Base-by-base conservation (phyloP, 2,329 filamentous ascomycete genomes). In the Epichloe coenophiala region DNA sequence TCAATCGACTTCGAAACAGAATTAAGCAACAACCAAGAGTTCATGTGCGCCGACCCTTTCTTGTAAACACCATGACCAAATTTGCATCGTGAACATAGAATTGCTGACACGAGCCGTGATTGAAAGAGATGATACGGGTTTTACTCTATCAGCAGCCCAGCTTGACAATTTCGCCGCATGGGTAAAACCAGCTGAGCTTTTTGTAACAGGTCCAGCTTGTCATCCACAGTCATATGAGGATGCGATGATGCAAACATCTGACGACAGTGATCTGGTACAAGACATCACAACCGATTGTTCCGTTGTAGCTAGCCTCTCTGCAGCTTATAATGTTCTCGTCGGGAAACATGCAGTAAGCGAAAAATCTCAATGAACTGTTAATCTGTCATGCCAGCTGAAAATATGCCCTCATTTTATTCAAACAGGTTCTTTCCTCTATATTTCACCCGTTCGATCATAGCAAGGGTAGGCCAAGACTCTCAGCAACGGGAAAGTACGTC, bases 281-380 rank as follows among this genome's bases (percentile, higher is more conserved):
- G 93, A 98, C 66, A 82, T 95, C 53, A 90, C 91, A 5, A 94
- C 91, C 1, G 93, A 98, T 65, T 98, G 93, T 63, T 97, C 93
- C 1, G 91, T 98, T 3, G 91, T 98, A 31, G 93, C 93, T 15
- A 96, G 93, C 63, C 75, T 98, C 5, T 96, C 90, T 63, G 89
- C 90, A 27, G 83, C 80, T 23, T 82, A 84, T 53, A 82, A 83
- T 40, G 75, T 83, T 8, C 76, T 83, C 54, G 81, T 81, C 17
- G 84, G 84, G 2, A 77, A 84, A 64, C 74, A 76, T 38, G 81
- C 83, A 64, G 86, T 88, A 71, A 56, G 70, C 35, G 27, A 6
- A 6, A 27, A 37, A 13, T 38, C 36, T 7, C 12, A 13, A 13
- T 38, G 15, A 38, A 13, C 15, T 38, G 36, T 4, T 5, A 13